These are phyloP conservation scores for Pseudomonodictys pantanalensis DNA, from an alignment of 495 filamentous ascomycete species.

Conservation along the genomic window DNA sequence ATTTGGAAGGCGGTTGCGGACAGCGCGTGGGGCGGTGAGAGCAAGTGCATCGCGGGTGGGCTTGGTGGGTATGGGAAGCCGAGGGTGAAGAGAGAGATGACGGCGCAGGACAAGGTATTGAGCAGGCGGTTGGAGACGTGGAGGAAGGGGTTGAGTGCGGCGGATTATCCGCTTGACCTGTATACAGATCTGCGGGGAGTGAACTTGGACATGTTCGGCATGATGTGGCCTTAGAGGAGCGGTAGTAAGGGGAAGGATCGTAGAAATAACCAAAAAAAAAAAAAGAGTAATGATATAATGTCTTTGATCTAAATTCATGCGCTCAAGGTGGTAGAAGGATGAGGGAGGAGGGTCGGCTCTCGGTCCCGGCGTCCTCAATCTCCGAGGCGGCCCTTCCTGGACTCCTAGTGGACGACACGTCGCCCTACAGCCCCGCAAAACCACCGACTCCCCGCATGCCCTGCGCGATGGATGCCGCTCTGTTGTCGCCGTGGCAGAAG, in stretches of 20 bases:
- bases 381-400: no score
- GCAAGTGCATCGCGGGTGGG: conserved; percentile 19
- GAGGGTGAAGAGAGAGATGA: conserved; percentile 11
- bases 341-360: no score
- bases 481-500: no score
- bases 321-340: no score
- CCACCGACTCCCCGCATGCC: no score
- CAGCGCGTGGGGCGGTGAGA: conserved; percentile 32
- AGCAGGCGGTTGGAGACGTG: conserved; percentile 17
- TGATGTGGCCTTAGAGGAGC: conserved; percentile 15
- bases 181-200: conserved; percentile 18
- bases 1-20: conserved; percentile 38
- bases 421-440: no score
- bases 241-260: neutral
- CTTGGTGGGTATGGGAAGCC: conserved; percentile 9
- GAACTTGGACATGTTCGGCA: conserved; percentile 1
- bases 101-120: conserved; percentile 7
- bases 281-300: neutral
- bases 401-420: no score
- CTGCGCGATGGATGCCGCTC: no score
- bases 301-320: no score
- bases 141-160: conserved; percentile 4
- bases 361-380: no score
- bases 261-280: neutral
- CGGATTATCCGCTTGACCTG: conserved; percentile 27